Evolutionary conservation across 2,329 filamentous ascomycete genomes (phyloP), one percentile per base, ranked within the genome.

Genomic region (Pyricularia grisea): DNA sequence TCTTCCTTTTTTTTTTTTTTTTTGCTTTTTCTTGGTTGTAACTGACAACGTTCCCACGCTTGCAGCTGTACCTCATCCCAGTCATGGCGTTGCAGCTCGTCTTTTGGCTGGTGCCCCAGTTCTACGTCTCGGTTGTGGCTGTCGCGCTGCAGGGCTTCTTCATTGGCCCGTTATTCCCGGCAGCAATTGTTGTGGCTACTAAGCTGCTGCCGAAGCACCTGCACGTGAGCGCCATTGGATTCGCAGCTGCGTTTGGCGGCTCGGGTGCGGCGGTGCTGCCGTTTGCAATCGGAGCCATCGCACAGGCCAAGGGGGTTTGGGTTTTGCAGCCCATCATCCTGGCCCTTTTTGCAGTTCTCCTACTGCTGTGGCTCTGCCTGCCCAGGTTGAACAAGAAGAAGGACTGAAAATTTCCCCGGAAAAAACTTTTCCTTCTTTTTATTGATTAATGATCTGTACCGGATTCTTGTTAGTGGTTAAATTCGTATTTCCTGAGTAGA

Each of bases 21-120:
- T 17, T 50, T n/a, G 42, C 14, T 23, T 25, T 10, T 6, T 2
- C 10, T 27, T 61, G 2, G 7, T 61, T 61, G n/a, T 1, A 5
- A 27, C 7, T 25, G 58, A 61, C 25, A 27, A 4, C 60, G 10
- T 28, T 63, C 33, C 10, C 9, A 58, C 42, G 23, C 31, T 20
- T 3, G 14, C 58, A 68, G 58, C 5, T 81, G 12, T 96, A 95
- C 76, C 83, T 94, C 9, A 74, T 85, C 3, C 75, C 89, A 11
- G 84, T 86, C 17, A 85, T 92, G 68, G 87, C 74, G 0, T 82
- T 93, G 33, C 85, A 93, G 75, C 80, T 95, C 2, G 78, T 94
- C 70, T 92, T 94, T 80, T 95, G 92, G 92, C 87, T 94, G 4
- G 88, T 95, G 0, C 92, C 92, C 0, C 86, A 87, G 69, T 92